Base-by-base conservation (phyloP, 306 rosid species). In the Styphnolobium japonicum region DNA sequence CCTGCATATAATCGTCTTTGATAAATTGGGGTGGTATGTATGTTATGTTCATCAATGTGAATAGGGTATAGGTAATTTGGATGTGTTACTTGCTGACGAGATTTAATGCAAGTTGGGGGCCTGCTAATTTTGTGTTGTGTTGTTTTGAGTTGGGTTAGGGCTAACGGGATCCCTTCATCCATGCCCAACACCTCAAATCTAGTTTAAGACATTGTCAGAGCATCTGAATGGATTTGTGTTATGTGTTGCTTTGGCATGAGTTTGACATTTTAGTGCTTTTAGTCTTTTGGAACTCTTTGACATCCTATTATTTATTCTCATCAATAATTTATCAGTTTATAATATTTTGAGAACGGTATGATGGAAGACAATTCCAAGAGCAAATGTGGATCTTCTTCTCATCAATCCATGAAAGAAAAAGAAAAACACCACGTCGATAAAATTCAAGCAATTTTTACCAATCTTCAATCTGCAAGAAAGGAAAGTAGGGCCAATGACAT, bases 381-480 rank as follows among this genome's bases (percentile, higher is more conserved):
- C 76, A 88, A 86, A 56, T 87, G 84, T 89, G 91, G 92, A 71
- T 92, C 95, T 4, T 90, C 77, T 10, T 87, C 97, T 25, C 87
- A 86, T 78, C 92, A 84, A 69, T 81, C 85, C n/a, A 85, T 87
- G 86, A 94, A 91, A 88, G 97, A 88, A 82, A 91, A 88, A 80
- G 97, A 94, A n/a, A 94, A 90, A 66, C 85, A 88, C 73, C 80
- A 90, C 29, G 92, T 94, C 7, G 92, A 92, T 80, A 93, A 92
- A 83, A 85, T 94, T 87, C 94, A 94, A 76, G 89, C 87, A 34
- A 88, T 91, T 83, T 92, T 92, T 83, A 74, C 49, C 37, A 88
- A 88, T 84, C 93, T 94, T 84, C 97, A 90, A 61, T 86, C 64
- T 48, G 97, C 98, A 6, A 92, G 98, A 81, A 89, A 89, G 84